Conservation (phyloP, 2,329 filamentous ascomycete species). For the Claviceps sp. region DNA sequence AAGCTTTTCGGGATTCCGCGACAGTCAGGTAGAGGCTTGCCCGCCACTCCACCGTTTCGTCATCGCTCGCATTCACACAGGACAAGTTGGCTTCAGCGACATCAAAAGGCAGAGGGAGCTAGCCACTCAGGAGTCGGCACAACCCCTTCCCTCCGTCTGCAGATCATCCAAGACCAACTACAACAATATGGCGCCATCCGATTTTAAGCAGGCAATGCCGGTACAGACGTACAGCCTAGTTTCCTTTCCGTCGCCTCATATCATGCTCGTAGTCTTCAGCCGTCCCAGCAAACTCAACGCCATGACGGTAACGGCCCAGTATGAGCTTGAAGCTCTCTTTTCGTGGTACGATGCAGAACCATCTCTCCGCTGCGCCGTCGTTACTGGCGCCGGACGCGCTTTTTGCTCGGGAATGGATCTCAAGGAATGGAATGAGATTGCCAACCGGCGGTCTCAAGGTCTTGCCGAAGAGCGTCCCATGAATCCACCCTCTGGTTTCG, state of each 20-base stretch:
- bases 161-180: not conserved
- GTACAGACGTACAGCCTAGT: conserved; percentile 25
- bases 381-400: conserved; percentile 49
- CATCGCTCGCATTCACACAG: too few relatives aligned
- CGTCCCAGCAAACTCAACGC: conserved; percentile 46
- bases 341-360: conserved; percentile 51
- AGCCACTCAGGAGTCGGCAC: too few relatives aligned
- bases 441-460: conserved; percentile 13
- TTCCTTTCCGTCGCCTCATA: conserved; percentile 11
- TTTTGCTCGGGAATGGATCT: conserved; percentile 59
- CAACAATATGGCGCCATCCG: not conserved
- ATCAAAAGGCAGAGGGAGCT: too few relatives aligned
- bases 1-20: too few relatives aligned
- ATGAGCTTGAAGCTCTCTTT: conserved; percentile 35
- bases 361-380: conserved; percentile 44
- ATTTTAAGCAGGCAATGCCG: conserved; percentile 1
- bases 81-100: too few relatives aligned
- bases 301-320: conserved; percentile 35
- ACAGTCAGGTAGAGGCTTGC: too few relatives aligned
- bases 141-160: not conserved
- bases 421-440: conserved; percentile 44
- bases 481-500: conserved; percentile 41
- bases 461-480: conserved; percentile 7
- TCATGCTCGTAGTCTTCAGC: conserved; percentile 41
- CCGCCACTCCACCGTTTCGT: too few relatives aligned